Percentiles rank a stretch among this genome's conserved stretches.
phyloP scores from a whole-genome alignment of 129 eudicot species.

The Logfia minima region DNA sequence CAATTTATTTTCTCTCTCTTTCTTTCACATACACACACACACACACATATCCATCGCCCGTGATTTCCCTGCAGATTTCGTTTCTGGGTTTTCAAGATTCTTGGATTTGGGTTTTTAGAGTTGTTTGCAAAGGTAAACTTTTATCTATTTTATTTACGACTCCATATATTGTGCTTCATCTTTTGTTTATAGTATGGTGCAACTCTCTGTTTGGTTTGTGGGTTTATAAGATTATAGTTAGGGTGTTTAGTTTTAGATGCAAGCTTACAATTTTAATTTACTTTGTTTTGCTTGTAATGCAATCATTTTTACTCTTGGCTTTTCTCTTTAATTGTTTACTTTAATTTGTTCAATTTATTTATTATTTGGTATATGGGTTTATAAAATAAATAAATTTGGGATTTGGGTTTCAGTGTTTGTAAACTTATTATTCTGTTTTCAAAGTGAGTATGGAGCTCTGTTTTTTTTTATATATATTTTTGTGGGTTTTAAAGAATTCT shows the following conservation, averaged over 20 bases:
- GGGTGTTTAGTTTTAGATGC: slow-evolving; percentile 4
- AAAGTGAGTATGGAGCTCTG: no score
- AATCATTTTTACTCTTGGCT: no score
- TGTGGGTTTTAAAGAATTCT: background rate
- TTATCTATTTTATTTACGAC: background rate
- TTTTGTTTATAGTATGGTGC: background rate
- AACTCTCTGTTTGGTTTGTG: background rate
- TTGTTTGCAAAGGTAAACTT: background rate
- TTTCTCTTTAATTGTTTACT: background rate
- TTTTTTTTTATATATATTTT: no score
- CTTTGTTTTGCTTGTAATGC: background rate
- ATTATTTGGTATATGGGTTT: background rate
- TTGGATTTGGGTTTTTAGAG: background rate
- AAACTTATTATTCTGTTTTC: no score
- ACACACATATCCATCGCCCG: background rate
- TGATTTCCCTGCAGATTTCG: slow-evolving; percentile 1
- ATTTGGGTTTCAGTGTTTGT: background rate
- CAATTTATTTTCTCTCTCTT: slow-evolving; percentile 4
- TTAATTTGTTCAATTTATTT: background rate
- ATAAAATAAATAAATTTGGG: background rate
- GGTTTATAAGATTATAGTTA: background rate
- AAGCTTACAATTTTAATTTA: background rate
- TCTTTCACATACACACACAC: slow-evolving; percentile 21
- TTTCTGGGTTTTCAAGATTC: slow-evolving; percentile 2
- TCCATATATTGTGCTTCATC: background rate